Evolutionary conservation across 1,139 yeast species (phyloP), one percentile per base, ranked within the genome.

Genomic region (Protomyces arabidopsidicola): DNA sequence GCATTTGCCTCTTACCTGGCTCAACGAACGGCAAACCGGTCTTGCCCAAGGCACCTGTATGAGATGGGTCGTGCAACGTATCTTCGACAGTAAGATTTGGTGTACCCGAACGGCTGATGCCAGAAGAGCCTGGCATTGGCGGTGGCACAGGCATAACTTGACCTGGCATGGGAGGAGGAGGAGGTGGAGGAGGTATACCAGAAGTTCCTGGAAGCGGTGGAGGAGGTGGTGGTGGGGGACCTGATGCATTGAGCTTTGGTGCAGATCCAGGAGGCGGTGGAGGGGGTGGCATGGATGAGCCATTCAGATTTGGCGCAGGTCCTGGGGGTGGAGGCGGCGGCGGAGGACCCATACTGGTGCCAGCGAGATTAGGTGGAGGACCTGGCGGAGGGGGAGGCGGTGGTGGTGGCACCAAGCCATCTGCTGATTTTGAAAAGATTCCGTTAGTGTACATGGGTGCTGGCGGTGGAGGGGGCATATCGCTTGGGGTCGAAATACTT

Each of bases 251-350:
- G 6, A 73, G 72, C 14, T 74, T 74, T 2, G 76, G 75, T 22
- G 75, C 73, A 31, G 78, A 76, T 16, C 78, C 75, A 0, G 76
- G 75, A 3, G 76, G 71, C 16, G 76, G 77, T 10, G 73, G 68
- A 4, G 75, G 75, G 10, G 77, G 75, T 27, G 6, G 31, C 24
- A 77, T 75, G 10, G 76, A 75, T 5, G 76, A 74, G 4, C 48
- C 48, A n/a, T 42, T 42, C 22, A 42, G 10, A 18, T 2, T 42
- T 4, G 75, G 55, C n/a, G 63, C 39, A 14, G 56, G 56, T 3
- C 57, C 52, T n/a, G 31, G 38, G 20, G 42, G 53, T 27, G 42
- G 53, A 73, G 20, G 65, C 2, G 77, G 73, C 10, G 75, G 73
- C 1, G 73, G 74, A 24, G 77, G 70, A 1, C 75, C 73, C 18